phyloP scores from a whole-genome alignment of 2,329 filamentous ascomycete genomes.

The Cercospora sesami region DNA sequence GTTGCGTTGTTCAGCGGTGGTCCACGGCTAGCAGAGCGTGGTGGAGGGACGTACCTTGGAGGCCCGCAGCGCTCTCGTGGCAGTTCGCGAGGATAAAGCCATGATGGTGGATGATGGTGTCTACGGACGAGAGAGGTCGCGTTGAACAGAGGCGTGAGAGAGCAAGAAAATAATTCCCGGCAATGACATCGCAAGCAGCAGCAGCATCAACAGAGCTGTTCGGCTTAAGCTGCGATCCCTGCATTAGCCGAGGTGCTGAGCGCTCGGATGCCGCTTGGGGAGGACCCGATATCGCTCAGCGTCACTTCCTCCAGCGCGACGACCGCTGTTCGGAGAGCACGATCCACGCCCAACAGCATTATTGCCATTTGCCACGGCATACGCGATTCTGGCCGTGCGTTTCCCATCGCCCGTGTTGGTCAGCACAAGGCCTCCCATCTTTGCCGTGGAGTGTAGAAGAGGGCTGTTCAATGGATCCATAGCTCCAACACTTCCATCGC shows the following conservation, averaged over 20 bases:
- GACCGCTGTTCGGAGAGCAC: not conserved
- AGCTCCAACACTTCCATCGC: not conserved
- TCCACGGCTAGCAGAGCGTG: not conserved
- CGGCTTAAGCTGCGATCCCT: constrained; percentile 11
- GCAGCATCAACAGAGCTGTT: constrained; percentile 5
- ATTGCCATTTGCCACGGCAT: constrained; percentile 3
- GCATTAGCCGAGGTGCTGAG: constrained; percentile 16
- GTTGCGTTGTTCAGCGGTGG: not conserved
- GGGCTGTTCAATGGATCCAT: not conserved
- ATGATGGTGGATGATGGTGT: constrained; percentile 44
- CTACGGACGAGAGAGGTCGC: not conserved
- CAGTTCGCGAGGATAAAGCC: constrained; percentile 64
- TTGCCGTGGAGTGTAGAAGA: not conserved
- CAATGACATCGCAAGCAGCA: constrained; percentile 1
- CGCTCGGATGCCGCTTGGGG: not conserved
- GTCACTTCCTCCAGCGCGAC: not conserved
- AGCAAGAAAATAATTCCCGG: not conserved
- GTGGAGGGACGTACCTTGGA: constrained; percentile 56
- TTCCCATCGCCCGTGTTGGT: not conserved
- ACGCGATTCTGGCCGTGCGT: not conserved
- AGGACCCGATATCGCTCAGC: constrained; percentile 15
- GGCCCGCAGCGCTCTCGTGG: constrained; percentile 63
- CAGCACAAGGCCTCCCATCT: not conserved
- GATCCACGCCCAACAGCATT: not conserved
- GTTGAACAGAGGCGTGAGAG: not conserved